Base-by-base conservation (phyloP, 2,329 filamentous ascomycete species). In the Talaromyces sp. region DNA sequence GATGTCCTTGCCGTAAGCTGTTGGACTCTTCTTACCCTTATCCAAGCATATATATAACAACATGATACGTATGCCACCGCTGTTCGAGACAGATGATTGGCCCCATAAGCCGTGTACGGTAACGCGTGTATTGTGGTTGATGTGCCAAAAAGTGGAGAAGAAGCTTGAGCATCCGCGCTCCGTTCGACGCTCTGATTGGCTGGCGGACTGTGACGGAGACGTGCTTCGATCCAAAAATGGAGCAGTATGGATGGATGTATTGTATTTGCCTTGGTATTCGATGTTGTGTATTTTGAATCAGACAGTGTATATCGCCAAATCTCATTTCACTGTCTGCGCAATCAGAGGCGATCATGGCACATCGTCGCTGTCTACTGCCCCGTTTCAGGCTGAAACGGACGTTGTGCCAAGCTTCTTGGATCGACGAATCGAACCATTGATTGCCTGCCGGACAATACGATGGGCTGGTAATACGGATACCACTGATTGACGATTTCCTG, bases 361-460 rank as follows among this genome's bases (percentile, higher is more conserved):
- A 19, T 33, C 22, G 33, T 52, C 19, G 3, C 48, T 36, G 35
- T 15, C 33, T 41, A 25, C 28, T 17, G n/a, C 37, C 52, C 37
- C 52, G 52, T 55, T 17, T 45, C 31, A 46, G 43, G 22, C 21
- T 46, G 40, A 56, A 33, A 40, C 53, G 33, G 41, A 31, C 48
- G 15, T 17, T 51, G 35, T 31, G 54, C 43, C 53, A 55, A 55
- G 53, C 53, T 55, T 50, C 40, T 19, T 41, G 53, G 40, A 55
- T 55, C 53, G 53, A 55, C 53, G 37, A 45, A 28, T 46, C 22
- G 53, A 55, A 22, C 40, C 33, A 55, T 36, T 33, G 28, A 54
- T 10, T 19, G n/a, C n/a, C 28, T 11, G 33, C 10, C 33, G 33
- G 10, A 33, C 45, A 28, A 35, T 28, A 48, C 28, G 33, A 33